phyloP scores from a whole-genome alignment of 805 yeast genomes.

The Metschnikowia borealis region DNA sequence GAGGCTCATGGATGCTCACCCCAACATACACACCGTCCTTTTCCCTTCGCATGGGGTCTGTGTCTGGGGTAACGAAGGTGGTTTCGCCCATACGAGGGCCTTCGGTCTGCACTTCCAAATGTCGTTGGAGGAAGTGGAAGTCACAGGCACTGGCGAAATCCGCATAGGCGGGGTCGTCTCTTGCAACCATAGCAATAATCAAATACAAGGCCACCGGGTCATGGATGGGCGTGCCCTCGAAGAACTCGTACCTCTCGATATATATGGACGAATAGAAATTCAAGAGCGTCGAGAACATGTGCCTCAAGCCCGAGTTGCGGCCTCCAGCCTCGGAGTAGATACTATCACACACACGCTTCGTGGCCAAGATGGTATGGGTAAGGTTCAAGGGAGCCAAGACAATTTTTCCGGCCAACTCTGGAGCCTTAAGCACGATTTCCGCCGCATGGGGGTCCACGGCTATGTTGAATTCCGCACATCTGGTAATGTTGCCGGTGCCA shows the following conservation, averaged over 20 bases:
- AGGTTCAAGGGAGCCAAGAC: conserved; percentile 63
- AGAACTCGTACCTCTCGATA: conserved; percentile 6
- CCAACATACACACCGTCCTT: conserved; percentile 15
- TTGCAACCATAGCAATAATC: conserved; percentile 13
- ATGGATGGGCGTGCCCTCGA: conserved; percentile 17
- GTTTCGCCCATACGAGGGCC: conserved; percentile 34
- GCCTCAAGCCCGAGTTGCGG: conserved; percentile 8
- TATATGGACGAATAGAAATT: conserved; percentile 12
- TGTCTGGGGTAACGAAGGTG: conserved; percentile 7
- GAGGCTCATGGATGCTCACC: conserved; percentile 7
- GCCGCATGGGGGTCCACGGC: conserved; percentile 78
- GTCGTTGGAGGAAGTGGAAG: conserved; percentile 25
- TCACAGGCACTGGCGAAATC: conserved; percentile 17
- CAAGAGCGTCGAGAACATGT: conserved; percentile 11
- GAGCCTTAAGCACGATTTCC: conserved; percentile 46
- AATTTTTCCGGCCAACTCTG: conserved; percentile 43
- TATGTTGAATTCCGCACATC: conserved; percentile 70
- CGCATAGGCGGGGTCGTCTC: conserved; percentile 3
- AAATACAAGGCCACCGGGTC: conserved; percentile 18
- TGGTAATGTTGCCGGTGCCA: conserved; percentile 47
- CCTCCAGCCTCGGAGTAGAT: conserved; percentile 17
- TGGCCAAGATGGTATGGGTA: conserved; percentile 62
- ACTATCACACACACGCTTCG: conserved; percentile 18
- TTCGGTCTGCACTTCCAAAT: conserved; percentile 21
- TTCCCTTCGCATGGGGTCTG: conserved; percentile 16